Percentiles rank a stretch among this genome's conserved stretches.
phyloP scores from a whole-genome alignment of 257 asterid genomes.

The Coffea canephora region DNA sequence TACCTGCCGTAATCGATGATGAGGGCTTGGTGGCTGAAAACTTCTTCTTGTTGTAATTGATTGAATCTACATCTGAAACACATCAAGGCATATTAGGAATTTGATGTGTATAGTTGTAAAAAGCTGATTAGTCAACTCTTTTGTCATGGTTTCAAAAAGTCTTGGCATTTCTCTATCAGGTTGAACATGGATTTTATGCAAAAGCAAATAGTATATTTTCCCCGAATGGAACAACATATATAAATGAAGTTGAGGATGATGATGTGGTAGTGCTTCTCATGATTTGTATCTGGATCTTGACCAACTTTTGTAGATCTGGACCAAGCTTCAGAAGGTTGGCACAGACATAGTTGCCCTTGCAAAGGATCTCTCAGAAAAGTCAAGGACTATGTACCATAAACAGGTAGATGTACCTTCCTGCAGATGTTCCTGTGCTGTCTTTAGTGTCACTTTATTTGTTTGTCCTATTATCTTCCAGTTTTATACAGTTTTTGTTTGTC shows the following conservation, averaged over 20 bases:
- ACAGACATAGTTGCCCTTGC: constrained; percentile 56
- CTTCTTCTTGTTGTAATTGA: neutral
- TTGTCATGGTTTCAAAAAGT: neutral
- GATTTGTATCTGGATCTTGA: neutral
- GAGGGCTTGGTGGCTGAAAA: neutral
- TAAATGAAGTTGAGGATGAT: neutral
- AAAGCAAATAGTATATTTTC: neutral
- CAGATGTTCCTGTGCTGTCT: constrained; percentile 17
- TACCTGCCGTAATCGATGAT: neutral
- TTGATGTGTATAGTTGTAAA: neutral
- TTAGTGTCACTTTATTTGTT: constrained; percentile 7
- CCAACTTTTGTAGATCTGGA: constrained; percentile 54
- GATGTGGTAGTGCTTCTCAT: neutral
- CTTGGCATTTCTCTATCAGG: no score
- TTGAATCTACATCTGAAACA: neutral
- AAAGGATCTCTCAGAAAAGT: constrained; percentile 58
- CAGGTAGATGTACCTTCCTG: constrained; percentile 50
- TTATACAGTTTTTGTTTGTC: neutral
- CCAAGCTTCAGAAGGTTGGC: constrained; percentile 62
- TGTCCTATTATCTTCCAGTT: neutral
- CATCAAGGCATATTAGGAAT: no score
- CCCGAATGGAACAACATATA: neutral
- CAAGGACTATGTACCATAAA: constrained; percentile 47
- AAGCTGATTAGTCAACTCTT: neutral
- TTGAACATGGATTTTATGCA: neutral